Evolutionary conservation across 345 rosid species (phyloP).

Genomic region (Pseudoturritis turrita): DNA sequence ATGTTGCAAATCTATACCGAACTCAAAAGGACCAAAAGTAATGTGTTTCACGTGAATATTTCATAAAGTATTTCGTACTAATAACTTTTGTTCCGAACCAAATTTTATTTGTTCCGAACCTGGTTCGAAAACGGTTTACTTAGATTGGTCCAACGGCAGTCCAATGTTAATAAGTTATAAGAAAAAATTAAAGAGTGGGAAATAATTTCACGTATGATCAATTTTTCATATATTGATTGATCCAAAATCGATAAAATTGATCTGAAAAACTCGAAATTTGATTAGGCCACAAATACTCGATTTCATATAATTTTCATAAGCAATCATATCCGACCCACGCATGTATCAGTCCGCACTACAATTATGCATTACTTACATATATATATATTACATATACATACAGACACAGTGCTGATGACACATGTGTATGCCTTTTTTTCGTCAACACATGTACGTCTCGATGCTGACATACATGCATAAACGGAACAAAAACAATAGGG

Average conservation of each 20-base stretch:
- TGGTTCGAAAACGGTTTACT: too few relatives aligned
- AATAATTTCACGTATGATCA: background rate
- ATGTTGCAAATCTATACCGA: too few relatives aligned
- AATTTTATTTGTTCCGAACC: too few relatives aligned
- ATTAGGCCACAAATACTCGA: background rate
- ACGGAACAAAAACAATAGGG: background rate
- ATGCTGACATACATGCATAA: constrained; percentile 7
- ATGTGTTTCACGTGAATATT: too few relatives aligned
- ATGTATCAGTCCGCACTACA: constrained; percentile 3
- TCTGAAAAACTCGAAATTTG: background rate
- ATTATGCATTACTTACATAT: background rate
- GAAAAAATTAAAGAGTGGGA: background rate
- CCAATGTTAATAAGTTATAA: background rate
- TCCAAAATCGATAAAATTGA: background rate
- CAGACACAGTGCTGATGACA: background rate
- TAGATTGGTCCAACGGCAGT: background rate
- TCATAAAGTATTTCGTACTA: too few relatives aligned
- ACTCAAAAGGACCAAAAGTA: too few relatives aligned
- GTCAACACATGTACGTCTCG: background rate
- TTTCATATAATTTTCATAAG: background rate
- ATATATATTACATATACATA: background rate
- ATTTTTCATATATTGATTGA: background rate
- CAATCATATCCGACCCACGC: constrained; percentile 13
- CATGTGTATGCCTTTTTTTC: background rate
- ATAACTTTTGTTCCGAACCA: too few relatives aligned